These are phyloP conservation scores for Hypoxylon sp. DNA, from an alignment of 2,329 filamentous ascomycete genomes.

Conservation along the genomic window DNA sequence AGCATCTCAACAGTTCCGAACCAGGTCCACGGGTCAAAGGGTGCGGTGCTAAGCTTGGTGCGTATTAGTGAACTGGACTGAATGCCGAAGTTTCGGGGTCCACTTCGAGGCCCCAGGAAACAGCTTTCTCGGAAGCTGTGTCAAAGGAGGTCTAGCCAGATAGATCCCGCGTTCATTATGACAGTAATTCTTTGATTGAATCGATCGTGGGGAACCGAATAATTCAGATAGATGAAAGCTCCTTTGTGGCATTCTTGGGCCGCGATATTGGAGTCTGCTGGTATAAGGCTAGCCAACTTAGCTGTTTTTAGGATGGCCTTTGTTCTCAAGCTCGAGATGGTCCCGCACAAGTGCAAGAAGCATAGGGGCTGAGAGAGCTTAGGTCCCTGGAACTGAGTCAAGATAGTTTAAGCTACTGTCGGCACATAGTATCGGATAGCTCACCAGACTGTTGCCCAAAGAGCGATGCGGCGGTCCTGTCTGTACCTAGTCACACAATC, in stretches of 20 bases:
- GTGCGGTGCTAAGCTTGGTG: constrained; percentile 4
- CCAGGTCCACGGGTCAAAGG: constrained; percentile 7
- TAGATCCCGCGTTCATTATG: constrained; percentile 1
- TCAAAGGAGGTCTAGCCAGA: constrained; percentile 20
- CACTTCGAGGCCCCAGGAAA: not conserved
- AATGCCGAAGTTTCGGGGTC: constrained; percentile 1
- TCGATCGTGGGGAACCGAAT: too few species aligned
- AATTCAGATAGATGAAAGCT: too few species aligned
- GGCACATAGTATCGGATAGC: not conserved
- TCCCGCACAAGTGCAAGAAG: not conserved
- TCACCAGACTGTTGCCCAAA: not conserved
- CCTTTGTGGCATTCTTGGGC: too few species aligned
- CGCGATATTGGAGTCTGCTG: too few species aligned
- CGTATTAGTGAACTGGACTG: not conserved
- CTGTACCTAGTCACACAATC: not conserved
- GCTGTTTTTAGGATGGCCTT: not conserved
- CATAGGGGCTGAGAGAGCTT: too few species aligned
- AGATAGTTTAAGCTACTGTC: constrained; percentile 21
- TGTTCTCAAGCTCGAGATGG: not conserved
- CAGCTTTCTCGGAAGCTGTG: too few species aligned
- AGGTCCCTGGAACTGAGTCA: constrained; percentile 12
- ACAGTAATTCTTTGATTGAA: not conserved
- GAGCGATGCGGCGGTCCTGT: not conserved
- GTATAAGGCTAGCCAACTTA: too few species aligned
- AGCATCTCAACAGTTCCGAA: constrained; percentile 1